Percentiles rank a stretch among this genome's conserved stretches.
Evolutionary conservation across 495 filamentous ascomycete species (phyloP).

Genomic region (Elasticomyces elasticus): DNA sequence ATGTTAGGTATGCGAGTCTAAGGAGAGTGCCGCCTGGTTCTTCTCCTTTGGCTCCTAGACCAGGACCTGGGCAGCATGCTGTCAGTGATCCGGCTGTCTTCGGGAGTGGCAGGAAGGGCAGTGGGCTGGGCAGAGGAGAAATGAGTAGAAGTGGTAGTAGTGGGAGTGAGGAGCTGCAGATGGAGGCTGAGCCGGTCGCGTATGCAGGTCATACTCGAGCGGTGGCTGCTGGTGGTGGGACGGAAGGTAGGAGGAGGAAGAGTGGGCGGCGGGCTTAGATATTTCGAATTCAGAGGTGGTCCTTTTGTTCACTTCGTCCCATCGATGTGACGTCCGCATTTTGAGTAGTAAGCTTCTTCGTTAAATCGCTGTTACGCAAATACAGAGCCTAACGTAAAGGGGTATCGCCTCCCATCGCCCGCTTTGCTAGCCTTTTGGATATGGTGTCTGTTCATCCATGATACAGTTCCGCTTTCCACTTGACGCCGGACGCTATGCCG

Average conservation of each 20-base stretch:
- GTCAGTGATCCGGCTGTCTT: conserved; percentile 23
- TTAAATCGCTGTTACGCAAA: too few species aligned
- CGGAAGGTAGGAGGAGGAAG: conserved; percentile 12
- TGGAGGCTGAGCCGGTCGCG: conserved; percentile 22
- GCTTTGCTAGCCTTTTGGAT: too few species aligned
- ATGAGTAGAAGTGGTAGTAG: conserved; percentile 12
- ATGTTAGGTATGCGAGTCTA: conserved; percentile 20
- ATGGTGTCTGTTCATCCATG: too few species aligned
- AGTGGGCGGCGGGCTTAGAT: conserved; percentile 7
- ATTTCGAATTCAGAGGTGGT: background rate
- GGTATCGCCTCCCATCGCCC: too few species aligned
- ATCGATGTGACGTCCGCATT: background rate
- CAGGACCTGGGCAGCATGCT: conserved; percentile 5
- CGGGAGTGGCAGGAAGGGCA: conserved; percentile 11
- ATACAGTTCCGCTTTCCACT: too few species aligned
- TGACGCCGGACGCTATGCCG: background rate
- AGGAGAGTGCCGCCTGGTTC: conserved; percentile 11
- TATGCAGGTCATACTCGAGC: conserved; percentile 12
- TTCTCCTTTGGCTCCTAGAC: conserved; percentile 9
- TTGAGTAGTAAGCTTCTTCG: too few species aligned
- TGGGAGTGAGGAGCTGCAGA: conserved; percentile 23
- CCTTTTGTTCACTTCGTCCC: background rate
- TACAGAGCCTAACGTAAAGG: too few species aligned
- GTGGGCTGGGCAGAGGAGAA: conserved; percentile 14
- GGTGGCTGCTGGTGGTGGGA: background rate